Percentiles rank a stretch among this genome's conserved stretches.
Conservation (phyloP, 257 asterid genomes). For the Catharanthus roseus region DNA sequence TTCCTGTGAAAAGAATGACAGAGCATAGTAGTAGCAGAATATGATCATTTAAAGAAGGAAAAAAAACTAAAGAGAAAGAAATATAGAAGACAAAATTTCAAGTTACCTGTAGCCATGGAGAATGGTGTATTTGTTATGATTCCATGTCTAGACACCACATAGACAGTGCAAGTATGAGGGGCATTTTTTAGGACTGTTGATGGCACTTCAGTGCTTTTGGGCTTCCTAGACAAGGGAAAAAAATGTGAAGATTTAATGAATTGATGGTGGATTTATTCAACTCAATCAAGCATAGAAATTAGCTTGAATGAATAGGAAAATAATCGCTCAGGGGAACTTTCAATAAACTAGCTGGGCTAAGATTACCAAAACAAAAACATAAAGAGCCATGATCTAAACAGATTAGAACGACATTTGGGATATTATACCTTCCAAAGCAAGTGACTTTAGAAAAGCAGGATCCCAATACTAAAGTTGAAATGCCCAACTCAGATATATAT, state of each 20-base stretch:
- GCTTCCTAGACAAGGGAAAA: constrained; percentile 34
- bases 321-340: background rate
- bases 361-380: background rate
- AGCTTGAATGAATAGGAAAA: background rate
- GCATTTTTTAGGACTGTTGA: constrained; percentile 62
- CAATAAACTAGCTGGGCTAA: background rate
- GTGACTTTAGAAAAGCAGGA: constrained; percentile 46
- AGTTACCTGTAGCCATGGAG: constrained; percentile 49
- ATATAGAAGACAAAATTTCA: background rate
- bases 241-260: background rate
- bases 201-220: constrained; percentile 54
- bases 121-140: constrained; percentile 42
- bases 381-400: background rate
- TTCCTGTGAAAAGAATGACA: constrained; percentile 11
- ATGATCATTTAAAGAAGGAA: background rate
- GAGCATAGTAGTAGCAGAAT: background rate
- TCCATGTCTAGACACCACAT: constrained; percentile 52
- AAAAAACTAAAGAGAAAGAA: constrained; percentile 2
- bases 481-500: constrained; percentile 49
- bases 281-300: background rate
- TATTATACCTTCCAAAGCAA: constrained; percentile 49
- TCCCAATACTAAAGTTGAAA: constrained; percentile 60
- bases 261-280: background rate
- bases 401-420: background rate
- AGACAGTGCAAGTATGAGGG: constrained; percentile 51